Base-by-base conservation (phyloP, 1,284 basidiomycete genomes). In the Ceratobasidium sp. region DNA sequence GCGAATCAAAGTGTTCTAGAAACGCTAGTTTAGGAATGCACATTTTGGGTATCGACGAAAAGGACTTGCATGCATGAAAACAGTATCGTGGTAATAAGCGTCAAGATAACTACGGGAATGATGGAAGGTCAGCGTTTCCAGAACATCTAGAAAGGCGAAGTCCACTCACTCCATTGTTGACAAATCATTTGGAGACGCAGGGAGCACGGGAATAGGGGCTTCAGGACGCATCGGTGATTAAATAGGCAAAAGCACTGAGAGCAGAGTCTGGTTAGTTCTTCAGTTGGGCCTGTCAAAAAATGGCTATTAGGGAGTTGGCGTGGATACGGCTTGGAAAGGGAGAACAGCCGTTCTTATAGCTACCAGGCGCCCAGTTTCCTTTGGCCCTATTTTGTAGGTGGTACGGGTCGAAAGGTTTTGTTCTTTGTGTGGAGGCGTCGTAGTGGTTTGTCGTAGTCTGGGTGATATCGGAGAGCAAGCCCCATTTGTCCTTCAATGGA, bases 1-100 rank as follows among this genome's bases (percentile, higher is more conserved):
- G 11, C 66, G 50, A 17, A 69, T 69, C 19, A 69, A 44, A n/a
- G 66, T 29, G 24, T 69, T 69, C 66, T 69, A 19, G n/a, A 44
- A 57, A 45, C 14, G 17, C 53, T 44, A 45, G 51, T 14, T 31
- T 15, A 45, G 14, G 45, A 2, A 17, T 5, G 36, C 4, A 24
- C 31, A 14, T 8, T 5, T 5, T 24, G 9, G 53, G 6, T 53
- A 41, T 41, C 51, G 50, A 45, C 19, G 6, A n/a, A 41, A 56
- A 15, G n/a, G 33, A 50, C 66, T 56, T 45, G 31, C 66, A 44
- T 69, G 66, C 66, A 69, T 69, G 29, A 69, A 29, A 14, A 53
- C 50, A 22, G 66, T 69, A 31, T 69, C 66, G 27, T 69, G 36
- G 15, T 19, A 22, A 44, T 69, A 69, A 44, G 66, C 66, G 27